Conservation (phyloP, 176 grass and related monocot genomes). For the Avena atlantica region DNA sequence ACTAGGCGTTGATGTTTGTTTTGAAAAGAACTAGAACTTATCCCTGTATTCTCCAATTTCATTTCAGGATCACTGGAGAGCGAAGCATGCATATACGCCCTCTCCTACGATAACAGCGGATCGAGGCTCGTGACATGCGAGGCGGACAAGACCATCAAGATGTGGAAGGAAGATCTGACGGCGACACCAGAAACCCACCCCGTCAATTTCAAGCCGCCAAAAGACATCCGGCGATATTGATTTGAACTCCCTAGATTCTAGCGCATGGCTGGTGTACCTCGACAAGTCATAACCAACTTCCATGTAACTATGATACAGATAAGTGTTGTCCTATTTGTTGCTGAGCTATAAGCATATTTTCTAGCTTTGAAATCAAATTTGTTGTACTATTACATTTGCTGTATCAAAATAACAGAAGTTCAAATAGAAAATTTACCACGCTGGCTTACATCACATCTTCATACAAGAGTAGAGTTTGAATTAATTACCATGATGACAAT, state of each 20-base stretch:
- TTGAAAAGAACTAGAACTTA: no score
- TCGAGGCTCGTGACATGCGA: conserved; percentile 80
- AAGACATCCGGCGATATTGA: conserved; percentile 71
- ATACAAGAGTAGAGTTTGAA: no score
- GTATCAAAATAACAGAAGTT: background rate
- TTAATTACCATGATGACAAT: no score
- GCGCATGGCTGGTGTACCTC: no score
- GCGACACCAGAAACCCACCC: conserved; percentile 81
- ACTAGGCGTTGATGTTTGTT: no score
- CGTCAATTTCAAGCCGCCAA: conserved; percentile 87
- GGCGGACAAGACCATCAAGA: conserved; percentile 93
- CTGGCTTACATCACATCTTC: background rate
- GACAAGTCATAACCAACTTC: no score
- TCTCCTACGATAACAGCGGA: conserved; percentile 78
- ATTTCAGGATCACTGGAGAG: conserved; percentile 81
- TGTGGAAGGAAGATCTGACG: conserved; percentile 86
- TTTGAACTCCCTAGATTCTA: background rate
- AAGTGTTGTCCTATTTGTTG: no score
- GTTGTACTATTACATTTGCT: no score
- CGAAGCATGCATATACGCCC: conserved; percentile 82
- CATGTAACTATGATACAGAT: no score
- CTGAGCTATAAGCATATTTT: no score
- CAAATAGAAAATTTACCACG: background rate
- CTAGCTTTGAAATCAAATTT: background rate
- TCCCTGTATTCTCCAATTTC: no score